phyloP scores from a whole-genome alignment of 192 early-diverging fungal species.

The Coemansia furcata region DNA sequence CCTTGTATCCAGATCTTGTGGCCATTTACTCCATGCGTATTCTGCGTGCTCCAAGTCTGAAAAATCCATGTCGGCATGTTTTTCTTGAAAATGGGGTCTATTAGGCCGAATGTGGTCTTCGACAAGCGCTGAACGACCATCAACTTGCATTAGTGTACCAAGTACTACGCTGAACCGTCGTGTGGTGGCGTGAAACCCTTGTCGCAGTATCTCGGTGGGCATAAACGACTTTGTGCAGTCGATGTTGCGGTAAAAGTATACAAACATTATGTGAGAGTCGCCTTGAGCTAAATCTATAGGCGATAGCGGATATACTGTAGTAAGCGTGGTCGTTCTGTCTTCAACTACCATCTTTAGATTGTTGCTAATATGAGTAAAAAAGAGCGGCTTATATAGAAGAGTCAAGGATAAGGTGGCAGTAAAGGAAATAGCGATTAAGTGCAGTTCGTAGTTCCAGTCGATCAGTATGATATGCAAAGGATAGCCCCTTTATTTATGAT shows the following conservation, averaged over 20 bases:
- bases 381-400: neutral
- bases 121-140: neutral
- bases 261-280: conserved; percentile 24
- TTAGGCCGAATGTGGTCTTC: neutral
- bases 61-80: neutral
- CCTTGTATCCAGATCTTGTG: conserved; percentile 5
- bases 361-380: neutral
- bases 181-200: conserved; percentile 2
- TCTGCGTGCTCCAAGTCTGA: neutral
- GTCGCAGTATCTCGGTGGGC: conserved; percentile 4
- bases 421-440: neutral
- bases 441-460: neutral
- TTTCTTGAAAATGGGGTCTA: conserved; percentile 9
- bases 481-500: neutral
- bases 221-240: neutral
- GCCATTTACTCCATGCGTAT: conserved; percentile 14
- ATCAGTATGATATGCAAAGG: neutral
- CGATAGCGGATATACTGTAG: conserved; percentile 3
- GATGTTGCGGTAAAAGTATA: conserved; percentile 18
- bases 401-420: neutral
- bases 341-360: neutral
- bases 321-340: neutral
- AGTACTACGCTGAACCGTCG: conserved; percentile 13
- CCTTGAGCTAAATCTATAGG: conserved; percentile 16
- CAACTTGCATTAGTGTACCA: neutral